Conservation (phyloP, 495 filamentous ascomycete genomes). For the Articulospora tetracladia region DNA sequence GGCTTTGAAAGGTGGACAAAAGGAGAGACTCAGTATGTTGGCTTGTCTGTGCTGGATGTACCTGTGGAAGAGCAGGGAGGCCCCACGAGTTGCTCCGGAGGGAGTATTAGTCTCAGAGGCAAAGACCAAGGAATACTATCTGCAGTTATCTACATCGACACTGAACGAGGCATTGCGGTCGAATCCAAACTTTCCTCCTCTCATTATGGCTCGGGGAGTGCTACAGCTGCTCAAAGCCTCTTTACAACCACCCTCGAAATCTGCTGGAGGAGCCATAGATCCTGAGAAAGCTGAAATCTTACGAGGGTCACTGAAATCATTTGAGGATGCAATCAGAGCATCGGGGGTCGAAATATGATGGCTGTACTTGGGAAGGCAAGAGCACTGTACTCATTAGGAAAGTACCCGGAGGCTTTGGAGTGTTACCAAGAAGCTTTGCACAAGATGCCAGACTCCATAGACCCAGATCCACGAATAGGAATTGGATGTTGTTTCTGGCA, state of each 20-base stretch:
- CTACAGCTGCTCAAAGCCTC: conserved; percentile 85
- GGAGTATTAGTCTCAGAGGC: conserved; percentile 57
- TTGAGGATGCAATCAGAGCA: conserved; percentile 83
- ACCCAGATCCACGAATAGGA: conserved; percentile 92
- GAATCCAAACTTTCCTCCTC: conserved; percentile 82
- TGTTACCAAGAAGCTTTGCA: conserved; percentile 81
- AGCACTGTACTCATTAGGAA: conserved; percentile 76
- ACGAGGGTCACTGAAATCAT: conserved; percentile 80
- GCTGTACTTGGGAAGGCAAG: conserved; percentile 83
- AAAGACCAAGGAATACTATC: conserved; percentile 87
- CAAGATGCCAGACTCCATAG: conserved; percentile 82
- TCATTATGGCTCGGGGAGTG: conserved; percentile 89
- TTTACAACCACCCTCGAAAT: conserved; percentile 69
- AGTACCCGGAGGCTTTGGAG: conserved; percentile 75
- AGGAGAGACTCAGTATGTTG: conserved; percentile 82
- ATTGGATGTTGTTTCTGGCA: conserved; percentile 97
- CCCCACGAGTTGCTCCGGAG: conserved; percentile 71
- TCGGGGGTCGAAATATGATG: conserved; percentile 87
- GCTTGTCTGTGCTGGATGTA: conserved; percentile 89
- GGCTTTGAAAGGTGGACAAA: conserved; percentile 66
- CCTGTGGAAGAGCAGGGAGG: conserved; percentile 84
- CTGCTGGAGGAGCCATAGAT: conserved; percentile 57
- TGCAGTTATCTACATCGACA: conserved; percentile 83
- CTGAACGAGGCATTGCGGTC: conserved; percentile 93
- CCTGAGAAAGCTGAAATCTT: conserved; percentile 76